Evolutionary conservation across 805 yeast genomes (phyloP), one percentile per base, ranked within the genome.

Genomic region (Candida manassasensis): DNA sequence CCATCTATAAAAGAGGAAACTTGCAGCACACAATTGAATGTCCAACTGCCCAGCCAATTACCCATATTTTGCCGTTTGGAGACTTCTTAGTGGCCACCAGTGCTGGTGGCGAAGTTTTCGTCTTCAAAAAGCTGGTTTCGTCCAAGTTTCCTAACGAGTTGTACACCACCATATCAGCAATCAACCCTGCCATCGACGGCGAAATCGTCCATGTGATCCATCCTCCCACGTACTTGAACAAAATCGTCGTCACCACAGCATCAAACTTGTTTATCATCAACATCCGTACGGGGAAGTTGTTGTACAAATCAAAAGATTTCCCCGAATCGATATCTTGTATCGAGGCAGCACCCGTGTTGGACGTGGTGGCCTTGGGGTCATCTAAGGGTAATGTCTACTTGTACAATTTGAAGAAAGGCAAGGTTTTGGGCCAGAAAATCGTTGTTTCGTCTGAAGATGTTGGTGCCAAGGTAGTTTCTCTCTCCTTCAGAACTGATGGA

Each of bases 401-500:
- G 27, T 81, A 70, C 55, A 80, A 94, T 52, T 49, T 93, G 43
- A 79, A 75, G 45, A 79, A 76, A 47, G 93, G 78, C 15, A 73
- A 62, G 39, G 57, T 63, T 3, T 49, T 84, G 28, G 65, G 67
- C 5, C 17, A 40, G 3, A 76, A 76, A 47, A 79, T 77, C 6
- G 63, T 75, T 27, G 64, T 63, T 6, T 59, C 73, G 0, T 69
- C 72, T 1, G 43, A 46, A 18, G 69, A 59, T 25, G 50, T 48
- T n/a, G 53, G 66, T 0, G 57, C 72, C 6, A 61, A 60, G 36
- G 68, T 77, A 6, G 68, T 73, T 3, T 69, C 94, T 0, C 47
- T 90, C 14, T 83, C 96, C 1, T 90, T 94, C 65, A 73, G 97
- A 60, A 85, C 96, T 2, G 98, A 93, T 56, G 95, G 94, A 0